These are phyloP conservation scores for Aphanomyces astaci DNA, from an alignment of 352 stramenopile genomes.

Conservation along the genomic window DNA sequence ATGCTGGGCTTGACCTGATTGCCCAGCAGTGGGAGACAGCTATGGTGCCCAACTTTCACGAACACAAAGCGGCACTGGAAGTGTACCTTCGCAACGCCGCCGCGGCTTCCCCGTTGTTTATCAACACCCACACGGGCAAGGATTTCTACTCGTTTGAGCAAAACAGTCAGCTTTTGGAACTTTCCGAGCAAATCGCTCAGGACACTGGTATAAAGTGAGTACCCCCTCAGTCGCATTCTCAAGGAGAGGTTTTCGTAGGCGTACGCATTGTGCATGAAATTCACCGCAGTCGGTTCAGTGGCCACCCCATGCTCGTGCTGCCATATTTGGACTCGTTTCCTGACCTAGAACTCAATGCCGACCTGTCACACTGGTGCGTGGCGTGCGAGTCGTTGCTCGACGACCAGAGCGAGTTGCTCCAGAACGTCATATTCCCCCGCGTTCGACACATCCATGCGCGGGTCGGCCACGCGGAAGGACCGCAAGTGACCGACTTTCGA, in stretches of 20 bases:
- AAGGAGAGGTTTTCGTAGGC: not conserved
- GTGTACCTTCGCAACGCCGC: conserved; percentile 8
- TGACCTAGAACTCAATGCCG: conserved; percentile 12
- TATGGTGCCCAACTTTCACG: conserved; percentile 2
- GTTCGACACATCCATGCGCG: conserved; percentile 20
- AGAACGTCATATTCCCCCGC: not conserved
- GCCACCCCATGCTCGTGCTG: conserved; percentile 18
- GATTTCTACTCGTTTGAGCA: conserved; percentile 19
- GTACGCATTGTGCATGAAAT: conserved; percentile 23
- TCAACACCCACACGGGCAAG: conserved; percentile 24
- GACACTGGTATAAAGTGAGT: not conserved
- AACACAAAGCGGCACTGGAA: conserved; percentile 5
- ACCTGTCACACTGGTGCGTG: conserved; percentile 22
- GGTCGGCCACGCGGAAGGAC: conserved; percentile 15
- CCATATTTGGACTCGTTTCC: conserved; percentile 11
- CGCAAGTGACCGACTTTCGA: conserved; percentile 21
- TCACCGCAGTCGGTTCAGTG: conserved; percentile 21
- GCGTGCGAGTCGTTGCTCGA: conserved; percentile 20
- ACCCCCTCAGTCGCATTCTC: not conserved
- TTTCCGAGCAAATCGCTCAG: not conserved
- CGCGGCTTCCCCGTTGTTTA: not conserved
- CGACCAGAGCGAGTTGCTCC: conserved; percentile 7
- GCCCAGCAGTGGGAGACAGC: conserved; percentile 23
- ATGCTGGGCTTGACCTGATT: conserved; percentile 7
- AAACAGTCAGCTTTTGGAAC: conserved; percentile 9